Percentiles rank a stretch among this genome's conserved stretches.
phyloP scores from a whole-genome alignment of 345 rosid genomes.

The Cardamine occulta region DNA sequence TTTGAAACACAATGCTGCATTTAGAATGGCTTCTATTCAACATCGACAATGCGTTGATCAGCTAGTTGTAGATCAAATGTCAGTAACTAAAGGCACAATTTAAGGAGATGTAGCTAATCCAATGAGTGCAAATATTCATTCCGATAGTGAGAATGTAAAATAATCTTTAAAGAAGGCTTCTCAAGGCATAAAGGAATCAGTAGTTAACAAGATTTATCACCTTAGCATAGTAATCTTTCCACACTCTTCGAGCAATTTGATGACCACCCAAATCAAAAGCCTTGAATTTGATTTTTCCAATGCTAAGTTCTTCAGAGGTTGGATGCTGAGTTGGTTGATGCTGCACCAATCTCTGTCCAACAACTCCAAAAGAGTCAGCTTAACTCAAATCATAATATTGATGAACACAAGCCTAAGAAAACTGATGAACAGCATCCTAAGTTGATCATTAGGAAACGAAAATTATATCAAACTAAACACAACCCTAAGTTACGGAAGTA shows the following conservation, averaged over 20 bases:
- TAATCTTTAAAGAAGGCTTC: background rate
- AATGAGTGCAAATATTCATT: background rate
- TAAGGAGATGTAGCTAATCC: background rate
- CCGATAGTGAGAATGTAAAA: background rate
- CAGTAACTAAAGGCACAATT: background rate
- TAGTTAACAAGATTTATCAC: slow-evolving; percentile 30
- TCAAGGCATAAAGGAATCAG: background rate
- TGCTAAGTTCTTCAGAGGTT: slow-evolving; percentile 88
- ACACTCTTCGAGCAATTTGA: slow-evolving; percentile 88
- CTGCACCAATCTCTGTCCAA: slow-evolving; percentile 77
- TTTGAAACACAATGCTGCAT: background rate
- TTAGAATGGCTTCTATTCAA: background rate
- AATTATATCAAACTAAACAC: slow-evolving; percentile 9
- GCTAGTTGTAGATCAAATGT: background rate
- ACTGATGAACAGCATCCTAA: too few relatives aligned
- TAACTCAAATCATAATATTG: background rate
- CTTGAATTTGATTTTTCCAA: slow-evolving; percentile 89
- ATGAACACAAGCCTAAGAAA: too few relatives aligned
- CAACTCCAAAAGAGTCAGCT: slow-evolving; percentile 16
- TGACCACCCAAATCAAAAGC: slow-evolving; percentile 94
- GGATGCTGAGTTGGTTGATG: slow-evolving; percentile 95
- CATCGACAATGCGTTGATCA: background rate
- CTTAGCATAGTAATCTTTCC: slow-evolving; percentile 96
- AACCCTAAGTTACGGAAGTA: background rate
- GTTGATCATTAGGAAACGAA: background rate